Evolutionary conservation across 2,329 filamentous ascomycete species (phyloP), one percentile per base, ranked within the genome.

Genomic region (Arthrobotrys conoides): DNA sequence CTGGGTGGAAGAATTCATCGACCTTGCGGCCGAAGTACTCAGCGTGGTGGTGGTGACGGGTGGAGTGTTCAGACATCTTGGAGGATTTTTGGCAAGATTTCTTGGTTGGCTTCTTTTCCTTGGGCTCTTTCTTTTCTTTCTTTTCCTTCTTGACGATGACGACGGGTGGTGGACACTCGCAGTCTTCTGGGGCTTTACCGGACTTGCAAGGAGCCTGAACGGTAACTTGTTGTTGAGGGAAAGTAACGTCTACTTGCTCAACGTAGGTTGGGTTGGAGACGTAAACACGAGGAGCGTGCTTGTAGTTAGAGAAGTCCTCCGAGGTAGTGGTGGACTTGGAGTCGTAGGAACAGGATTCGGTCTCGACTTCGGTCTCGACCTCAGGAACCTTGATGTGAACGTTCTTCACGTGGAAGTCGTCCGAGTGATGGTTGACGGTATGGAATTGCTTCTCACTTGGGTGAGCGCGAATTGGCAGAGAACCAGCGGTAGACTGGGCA

Each of bases 21-120:
- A 90, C 82, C 67, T 82, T 82, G 66, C 61, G 71, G 38, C 73
- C 73, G 77, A 38, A 66, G 77, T 70, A 82, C 81, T 82, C 80
- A 71, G 68, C 80, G 68, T 76, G 59, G 64, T 63, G 55, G 77
- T 55, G 68, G 64, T 68, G 68, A 64, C 49, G 67, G 51, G 30
- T 46, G 53, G 64, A 55, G 64, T 69, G 71, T 38, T 41, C 49
- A 36, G 65, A 69, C 67, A 67, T 78, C 69, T 55, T 76, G 53
- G 49, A 48, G 46, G 75, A 63, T 61, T 61, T 70, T 41, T 64
- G 63, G 55, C 61, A 73, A 16, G 48, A 8, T 14, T 59, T 57
- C 59, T 65, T 66, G 59, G 33, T 16, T 24, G 44, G 24, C 48
- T 73, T 72, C 69, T 72, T 66, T 24, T 38, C 63, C 59, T 75